Conservation (phyloP, 129 eudicot species). For the Scalesia atractyloides region DNA sequence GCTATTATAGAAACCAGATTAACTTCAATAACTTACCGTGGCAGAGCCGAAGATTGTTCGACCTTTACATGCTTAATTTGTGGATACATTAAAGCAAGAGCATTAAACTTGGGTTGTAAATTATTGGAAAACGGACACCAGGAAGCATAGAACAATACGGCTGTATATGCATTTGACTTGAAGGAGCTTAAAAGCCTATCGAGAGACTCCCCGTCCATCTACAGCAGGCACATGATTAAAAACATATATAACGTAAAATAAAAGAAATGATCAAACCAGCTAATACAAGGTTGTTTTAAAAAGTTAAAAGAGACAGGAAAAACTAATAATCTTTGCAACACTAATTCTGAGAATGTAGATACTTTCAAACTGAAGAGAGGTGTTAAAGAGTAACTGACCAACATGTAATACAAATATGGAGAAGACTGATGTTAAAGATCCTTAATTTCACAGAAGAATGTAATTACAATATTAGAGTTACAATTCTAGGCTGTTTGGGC, state of each 20-base stretch:
- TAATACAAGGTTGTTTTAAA: background rate
- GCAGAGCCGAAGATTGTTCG: slow-evolving; percentile 62
- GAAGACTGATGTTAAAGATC: background rate
- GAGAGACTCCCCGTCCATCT: slow-evolving; percentile 65
- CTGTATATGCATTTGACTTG: slow-evolving; percentile 35
- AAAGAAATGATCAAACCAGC: slow-evolving; percentile 6
- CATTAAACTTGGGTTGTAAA: slow-evolving; percentile 44
- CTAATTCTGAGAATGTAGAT: background rate
- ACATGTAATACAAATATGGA: background rate
- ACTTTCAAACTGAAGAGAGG: background rate
- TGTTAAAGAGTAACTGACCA: background rate
- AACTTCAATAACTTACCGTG: slow-evolving; percentile 54
- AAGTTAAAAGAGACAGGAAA: background rate
- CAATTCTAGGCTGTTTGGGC: background rate
- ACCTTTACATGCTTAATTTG: slow-evolving; percentile 59
- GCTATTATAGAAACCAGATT: background rate
- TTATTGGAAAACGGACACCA: slow-evolving; percentile 72
- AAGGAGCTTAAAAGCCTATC: slow-evolving; percentile 51
- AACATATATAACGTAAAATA: background rate
- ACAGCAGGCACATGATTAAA: slow-evolving; percentile 1
- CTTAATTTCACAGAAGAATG: background rate
- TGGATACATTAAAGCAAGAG: slow-evolving; percentile 73
- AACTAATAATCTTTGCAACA: too few species aligned
- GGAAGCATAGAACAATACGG: slow-evolving; percentile 74
- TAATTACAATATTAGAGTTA: background rate